These are phyloP conservation scores for Amphibolis antarctica DNA, from an alignment of 106 monocot genomes.

Conservation along the genomic window DNA sequence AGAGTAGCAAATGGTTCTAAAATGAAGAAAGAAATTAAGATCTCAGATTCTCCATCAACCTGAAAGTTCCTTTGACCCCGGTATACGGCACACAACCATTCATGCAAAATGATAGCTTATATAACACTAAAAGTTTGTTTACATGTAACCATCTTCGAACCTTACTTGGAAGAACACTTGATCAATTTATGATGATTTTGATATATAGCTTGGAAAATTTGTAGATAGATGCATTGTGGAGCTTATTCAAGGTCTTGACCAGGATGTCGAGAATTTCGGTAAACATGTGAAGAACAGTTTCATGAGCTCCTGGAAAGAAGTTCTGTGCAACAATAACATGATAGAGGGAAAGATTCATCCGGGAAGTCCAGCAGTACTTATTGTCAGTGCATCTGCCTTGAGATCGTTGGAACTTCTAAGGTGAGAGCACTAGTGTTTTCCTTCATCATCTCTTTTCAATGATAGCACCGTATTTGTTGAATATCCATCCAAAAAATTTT, in stretches of 20 bases:
- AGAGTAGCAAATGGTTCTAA: too few species aligned
- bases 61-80: too few species aligned
- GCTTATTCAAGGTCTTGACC: conserved; percentile 39
- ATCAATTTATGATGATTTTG: background rate
- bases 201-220: background rate
- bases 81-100: too few species aligned
- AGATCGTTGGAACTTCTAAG: conserved; percentile 85
- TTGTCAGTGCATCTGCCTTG: conserved; percentile 64
- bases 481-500: background rate
- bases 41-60: too few species aligned
- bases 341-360: conserved; percentile 34
- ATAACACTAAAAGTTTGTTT: too few species aligned
- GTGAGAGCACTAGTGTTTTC: conserved; percentile 15
- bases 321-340: conserved; percentile 49
- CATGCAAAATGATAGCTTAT: too few species aligned
- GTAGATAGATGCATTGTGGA: conserved; percentile 62
- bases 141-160: too few species aligned
- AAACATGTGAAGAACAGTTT: conserved; percentile 60
- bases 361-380: conserved; percentile 68
- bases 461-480: background rate
- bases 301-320: conserved; percentile 53
- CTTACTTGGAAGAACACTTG: background rate
- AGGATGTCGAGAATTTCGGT: conserved; percentile 49
- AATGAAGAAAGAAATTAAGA: too few species aligned
- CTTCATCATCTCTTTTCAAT: background rate